Conservation (phyloP, 495 filamentous ascomycete species). For the Clavariopsis aquatica region DNA sequence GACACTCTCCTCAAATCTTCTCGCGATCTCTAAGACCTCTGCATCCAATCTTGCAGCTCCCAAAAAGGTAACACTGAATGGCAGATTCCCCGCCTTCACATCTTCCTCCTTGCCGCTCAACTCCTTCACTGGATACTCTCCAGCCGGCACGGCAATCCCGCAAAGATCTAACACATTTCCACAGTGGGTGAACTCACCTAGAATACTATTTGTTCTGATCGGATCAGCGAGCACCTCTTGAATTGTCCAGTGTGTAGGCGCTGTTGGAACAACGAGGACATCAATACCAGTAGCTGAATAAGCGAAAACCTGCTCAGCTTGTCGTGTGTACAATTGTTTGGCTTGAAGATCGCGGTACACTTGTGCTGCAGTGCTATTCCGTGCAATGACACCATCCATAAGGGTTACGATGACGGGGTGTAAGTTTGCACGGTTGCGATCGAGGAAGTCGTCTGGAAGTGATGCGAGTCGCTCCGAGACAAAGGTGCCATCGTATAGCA, state of each 20-base stretch:
- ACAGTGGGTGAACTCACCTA: slow-evolving; percentile 65
- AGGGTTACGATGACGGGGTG: slow-evolving; percentile 59
- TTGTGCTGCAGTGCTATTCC: slow-evolving; percentile 54
- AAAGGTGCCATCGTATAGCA: slow-evolving; percentile 59
- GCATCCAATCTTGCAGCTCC: slow-evolving; percentile 58
- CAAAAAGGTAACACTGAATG: slow-evolving; percentile 66
- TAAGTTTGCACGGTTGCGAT: slow-evolving; percentile 45
- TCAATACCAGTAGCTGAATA: slow-evolving; percentile 52
- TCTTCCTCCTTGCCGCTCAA: slow-evolving; percentile 38
- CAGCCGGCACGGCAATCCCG: slow-evolving; percentile 60
- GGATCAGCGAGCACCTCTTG: slow-evolving; percentile 59
- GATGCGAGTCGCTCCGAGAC: slow-evolving; percentile 58
- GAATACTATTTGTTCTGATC: slow-evolving; percentile 54
- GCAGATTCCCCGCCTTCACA: slow-evolving; percentile 46
- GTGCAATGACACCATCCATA: slow-evolving; percentile 51
- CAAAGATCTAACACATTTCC: slow-evolving; percentile 68
- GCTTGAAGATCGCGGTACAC: slow-evolving; percentile 59
- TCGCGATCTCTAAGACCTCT: slow-evolving; percentile 57
- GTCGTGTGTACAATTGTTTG: slow-evolving; percentile 48
- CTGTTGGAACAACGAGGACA: slow-evolving; percentile 62
- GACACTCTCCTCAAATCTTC: slow-evolving; percentile 51
- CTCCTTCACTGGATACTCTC: slow-evolving; percentile 45
- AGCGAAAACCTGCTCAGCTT: slow-evolving; percentile 53
- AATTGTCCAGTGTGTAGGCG: slow-evolving; percentile 61
- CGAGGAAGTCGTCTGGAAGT: slow-evolving; percentile 50